Base-by-base conservation (phyloP, 176 grass and related monocot species). In the Elymus sibiricus region DNA sequence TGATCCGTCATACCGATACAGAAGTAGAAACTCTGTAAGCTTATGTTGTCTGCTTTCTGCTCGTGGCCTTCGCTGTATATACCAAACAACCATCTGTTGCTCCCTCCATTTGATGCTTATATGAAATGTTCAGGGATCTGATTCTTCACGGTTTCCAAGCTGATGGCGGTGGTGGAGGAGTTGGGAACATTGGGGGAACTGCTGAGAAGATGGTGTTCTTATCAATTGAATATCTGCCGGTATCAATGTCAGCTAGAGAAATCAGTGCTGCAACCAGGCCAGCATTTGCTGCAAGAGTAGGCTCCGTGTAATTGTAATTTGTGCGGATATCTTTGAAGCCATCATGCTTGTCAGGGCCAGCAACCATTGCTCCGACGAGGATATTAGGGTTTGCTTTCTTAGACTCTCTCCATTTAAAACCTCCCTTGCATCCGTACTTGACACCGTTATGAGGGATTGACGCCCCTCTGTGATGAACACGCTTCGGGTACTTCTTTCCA, bases 161-260 rank as follows among this genome's bases (percentile, higher is more conserved):
- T 87, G 92, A 90, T 35, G 92, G 95, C 0, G 95, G 95, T 11
- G 95, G 95, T 13, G 95, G 92, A 2, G 92, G 90, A 69, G 90
- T 88, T 40, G 95, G 92, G 84, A 97, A 94, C 95, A 97, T 94
- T 9, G 92, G 95, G 53, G 95, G 95, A 83, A 97, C 83, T 17
- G 92, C 94, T 71, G 94, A 97, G 90, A 97, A 97, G 86, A 97
- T 79, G 53, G 92, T 94, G 78, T 97, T 97, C 90, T 94, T 97
- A 69, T 94, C 95, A 64, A 97, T 91, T 64, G 86, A 90, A 21
- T 78, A 87, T 47, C 61, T 73, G 9, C 74, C 74, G 1, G 74
- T 76, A 76, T 76, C 74, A 11, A 88, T 77, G 26, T 90, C 68
- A 24, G 95, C 77, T 58, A 97, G 74, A 89, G 92, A 97, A 87